Evolutionary conservation across 163 green algal species (phyloP), one percentile per base, ranked within the genome.

Genomic region (Volvox carteri): DNA sequence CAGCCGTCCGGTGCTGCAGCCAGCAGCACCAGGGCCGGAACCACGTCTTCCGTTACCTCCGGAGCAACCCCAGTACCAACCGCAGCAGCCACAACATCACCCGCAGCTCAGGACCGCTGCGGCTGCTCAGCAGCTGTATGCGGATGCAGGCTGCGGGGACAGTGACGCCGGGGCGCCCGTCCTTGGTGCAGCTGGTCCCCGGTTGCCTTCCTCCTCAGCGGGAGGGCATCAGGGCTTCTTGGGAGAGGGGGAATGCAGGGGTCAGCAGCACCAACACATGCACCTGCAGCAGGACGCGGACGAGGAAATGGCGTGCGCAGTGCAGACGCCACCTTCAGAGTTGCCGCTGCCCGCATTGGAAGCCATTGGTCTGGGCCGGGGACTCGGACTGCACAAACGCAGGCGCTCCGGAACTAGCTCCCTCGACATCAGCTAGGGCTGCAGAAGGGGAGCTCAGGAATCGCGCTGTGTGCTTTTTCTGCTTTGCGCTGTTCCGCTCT

Each of bases 301-400:
- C 39, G 37, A 14, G 19, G 70, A 78, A 41, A 78, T 78, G 70
- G 70, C 67, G 12, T n/a, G 33, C 33, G 35, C 35, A 12, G 25
- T 37, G 14, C 33, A 33, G 28, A 9, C 33, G 41, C 41, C 19
- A 23, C 41, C 41, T n/a, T n/a, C n/a, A n/a, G n/a, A n/a, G n/a
- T n/a, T n/a, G 5, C 44, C 16, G 44, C 73, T 12, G 73, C 5
- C 18, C 39, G 70, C 39, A 21, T 4, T 65, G 73, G 19, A 42
- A 80, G 28, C 28, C n/a, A n/a, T n/a, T n/a, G n/a, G n/a, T n/a
- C n/a, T n/a, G n/a, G 56, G 9, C 9, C 56, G 5, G 56, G 65
- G 65, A 8, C 41, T 44, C 12, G 73, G 73, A 42, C 46, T 46
- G 33, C 75, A 84, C 30, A 84, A 84, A 48, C 75, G 75, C 48